phyloP scores from a whole-genome alignment of 768 basidiomycete species.

The Serendipita indica region DNA sequence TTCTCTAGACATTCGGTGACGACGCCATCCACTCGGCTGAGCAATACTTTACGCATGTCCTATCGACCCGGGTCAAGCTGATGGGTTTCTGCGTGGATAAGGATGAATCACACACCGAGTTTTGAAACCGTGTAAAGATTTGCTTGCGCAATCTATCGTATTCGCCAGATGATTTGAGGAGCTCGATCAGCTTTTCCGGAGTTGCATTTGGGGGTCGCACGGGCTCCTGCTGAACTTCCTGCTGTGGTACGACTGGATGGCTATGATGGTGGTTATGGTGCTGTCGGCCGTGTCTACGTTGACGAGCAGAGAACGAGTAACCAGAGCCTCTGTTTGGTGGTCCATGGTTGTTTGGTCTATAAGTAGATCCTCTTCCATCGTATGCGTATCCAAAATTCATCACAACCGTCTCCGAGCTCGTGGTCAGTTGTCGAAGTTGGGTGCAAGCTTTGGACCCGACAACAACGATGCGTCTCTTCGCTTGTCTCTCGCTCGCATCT shows the following conservation, averaged over 20 bases:
- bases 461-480: constrained; percentile 1
- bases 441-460: constrained; percentile 4
- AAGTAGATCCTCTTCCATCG: neutral
- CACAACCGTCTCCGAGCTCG: neutral
- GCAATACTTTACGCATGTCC: constrained; percentile 6
- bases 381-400: neutral
- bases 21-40: constrained; percentile 7
- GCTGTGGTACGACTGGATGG: neutral
- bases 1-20: constrained; percentile 1
- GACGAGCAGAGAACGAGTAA: neutral
- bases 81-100: neutral
- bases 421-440: neutral
- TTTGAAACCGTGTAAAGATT: constrained; percentile 3
- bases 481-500: neutral
- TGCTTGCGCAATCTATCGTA: constrained; percentile 7
- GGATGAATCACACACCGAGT: neutral
- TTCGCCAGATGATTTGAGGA: constrained; percentile 8
- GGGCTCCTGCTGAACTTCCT: neutral
- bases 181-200: constrained; percentile 6
- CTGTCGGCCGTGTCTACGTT: neutral
- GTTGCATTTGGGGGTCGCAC: neutral
- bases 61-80: neutral
- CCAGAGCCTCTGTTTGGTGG: neutral
- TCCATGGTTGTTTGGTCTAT: neutral
- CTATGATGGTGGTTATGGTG: neutral